Base-by-base conservation (phyloP, 2,329 filamentous ascomycete species). In the Fusarium sp. region DNA sequence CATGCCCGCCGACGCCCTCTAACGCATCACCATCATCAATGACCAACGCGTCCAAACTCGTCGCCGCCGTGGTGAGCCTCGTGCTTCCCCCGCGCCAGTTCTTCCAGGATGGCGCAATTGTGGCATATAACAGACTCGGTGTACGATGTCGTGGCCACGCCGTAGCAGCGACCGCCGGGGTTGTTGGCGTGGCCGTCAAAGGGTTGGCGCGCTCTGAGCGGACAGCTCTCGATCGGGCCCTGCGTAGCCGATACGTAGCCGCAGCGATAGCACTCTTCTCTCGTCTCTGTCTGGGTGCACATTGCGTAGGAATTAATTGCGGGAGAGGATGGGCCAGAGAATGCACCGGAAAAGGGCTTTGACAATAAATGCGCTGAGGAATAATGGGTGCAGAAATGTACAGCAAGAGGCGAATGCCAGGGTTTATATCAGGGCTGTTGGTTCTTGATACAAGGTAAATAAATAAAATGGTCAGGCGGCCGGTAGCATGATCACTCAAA, bases 381-480 rank as follows among this genome's bases (percentile, higher is more conserved):
- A 23, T 23, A 23, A 23, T 34, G 31, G 31, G 12, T 34, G 12
- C 12, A 9, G 31, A 12, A 34, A 34, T 34, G 4, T 2, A 12
- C 12, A 9, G 15, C 12, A 12, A 34, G 31, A 34, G 9, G 31
- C 31, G 12, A 34, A 34, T 10, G 12, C 31, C 31, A 23, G 47
- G 28, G 8, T 27, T 34, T 37, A 16, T 10, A 41, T 57, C 39
- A 61, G 63, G 66, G 61, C 41, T 60, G 51, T 11, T 52, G 55
- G 47, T 23, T 52, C 62, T 56, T 47, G 15, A 70, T 70, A 34
- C 12, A 34, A 34, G 12, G 31, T 34, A 34, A 12, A 34, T 58
- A 61, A 71, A 39, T 37, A 65, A 61, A 71, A 39, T 37, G 34
- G 55, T 68, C 64, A 71, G 64, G 64, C 68, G 68, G 68, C 62